phyloP scores from a whole-genome alignment of 352 stramenopile genomes.

The Phytophthora boehmeriae region DNA sequence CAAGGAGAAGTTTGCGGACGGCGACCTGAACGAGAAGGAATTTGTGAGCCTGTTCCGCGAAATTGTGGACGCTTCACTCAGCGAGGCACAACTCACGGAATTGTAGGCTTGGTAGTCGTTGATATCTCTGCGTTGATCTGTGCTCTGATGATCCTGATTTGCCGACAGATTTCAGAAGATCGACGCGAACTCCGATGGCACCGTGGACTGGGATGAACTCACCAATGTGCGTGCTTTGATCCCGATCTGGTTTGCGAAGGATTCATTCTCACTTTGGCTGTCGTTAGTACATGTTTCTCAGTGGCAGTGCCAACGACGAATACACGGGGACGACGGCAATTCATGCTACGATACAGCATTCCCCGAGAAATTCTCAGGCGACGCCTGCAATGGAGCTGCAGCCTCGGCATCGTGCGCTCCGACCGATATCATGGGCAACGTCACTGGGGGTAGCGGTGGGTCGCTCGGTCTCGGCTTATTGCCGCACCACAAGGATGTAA shows the following conservation, averaged over 20 bases:
- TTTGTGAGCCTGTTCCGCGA: constrained; percentile 86
- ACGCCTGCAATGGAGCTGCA: constrained; percentile 18
- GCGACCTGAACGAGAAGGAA: constrained; percentile 84
- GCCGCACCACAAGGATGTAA: constrained; percentile 74
- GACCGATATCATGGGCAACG: constrained; percentile 32
- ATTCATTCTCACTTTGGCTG: neutral
- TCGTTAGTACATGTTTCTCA: constrained; percentile 84
- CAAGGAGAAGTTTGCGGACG: constrained; percentile 85
- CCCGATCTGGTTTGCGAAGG: neutral
- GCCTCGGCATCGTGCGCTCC: constrained; percentile 13
- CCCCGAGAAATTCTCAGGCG: constrained; percentile 50
- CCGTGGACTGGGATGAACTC: constrained; percentile 91
- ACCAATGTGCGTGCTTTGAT: constrained; percentile 60
- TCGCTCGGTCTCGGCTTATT: constrained; percentile 27
- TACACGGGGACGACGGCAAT: constrained; percentile 68
- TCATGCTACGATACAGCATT: constrained; percentile 69
- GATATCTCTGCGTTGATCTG: neutral
- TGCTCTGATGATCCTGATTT: neutral
- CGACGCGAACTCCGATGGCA: constrained; percentile 86
- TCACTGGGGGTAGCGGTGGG: constrained; percentile 24
- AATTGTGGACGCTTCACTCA: constrained; percentile 80
- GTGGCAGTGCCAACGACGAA: constrained; percentile 63
- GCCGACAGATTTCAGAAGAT: constrained; percentile 89
- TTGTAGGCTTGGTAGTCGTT: constrained; percentile 47
- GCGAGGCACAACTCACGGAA: constrained; percentile 79